A percentile compares a stretch with the other conserved stretches of the same genome.
Evolutionary conservation across 768 basidiomycete species (phyloP).

Genomic region (Phylloporus sp.): DNA sequence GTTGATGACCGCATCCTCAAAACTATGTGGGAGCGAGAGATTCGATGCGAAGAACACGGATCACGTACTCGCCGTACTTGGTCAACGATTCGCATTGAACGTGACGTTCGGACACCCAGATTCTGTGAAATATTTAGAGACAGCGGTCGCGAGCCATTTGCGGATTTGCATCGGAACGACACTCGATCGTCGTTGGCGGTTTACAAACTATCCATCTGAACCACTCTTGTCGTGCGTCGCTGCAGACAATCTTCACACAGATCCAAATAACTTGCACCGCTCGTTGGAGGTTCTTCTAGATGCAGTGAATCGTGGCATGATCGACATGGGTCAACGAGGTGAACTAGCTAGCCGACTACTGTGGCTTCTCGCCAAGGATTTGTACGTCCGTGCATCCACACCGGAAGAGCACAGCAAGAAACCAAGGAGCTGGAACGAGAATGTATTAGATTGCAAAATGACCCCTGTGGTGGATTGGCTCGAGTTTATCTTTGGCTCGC

Average conservation of each 20-base stretch:
- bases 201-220: conserved; percentile 12
- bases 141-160: conserved; percentile 1
- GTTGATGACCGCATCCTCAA: background rate
- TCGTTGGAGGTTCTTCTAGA: background rate
- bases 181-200: background rate
- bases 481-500: conserved; percentile 9
- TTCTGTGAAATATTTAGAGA: background rate
- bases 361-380: conserved; percentile 1
- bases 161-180: conserved; percentile 1
- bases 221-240: conserved; percentile 7
- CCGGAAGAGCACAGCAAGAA: background rate
- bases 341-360: background rate
- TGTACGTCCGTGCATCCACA: background rate
- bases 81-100: background rate
- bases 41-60: background rate
- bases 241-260: background rate
- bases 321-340: background rate
- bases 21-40: background rate
- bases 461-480: conserved; percentile 11
- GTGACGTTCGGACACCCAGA: background rate
- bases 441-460: conserved; percentile 11
- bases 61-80: background rate
- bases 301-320: background rate
- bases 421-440: conserved; percentile 1
- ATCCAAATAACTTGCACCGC: too few relatives aligned